phyloP scores from a whole-genome alignment of 768 basidiomycete species.

The Russula olivacea region DNA sequence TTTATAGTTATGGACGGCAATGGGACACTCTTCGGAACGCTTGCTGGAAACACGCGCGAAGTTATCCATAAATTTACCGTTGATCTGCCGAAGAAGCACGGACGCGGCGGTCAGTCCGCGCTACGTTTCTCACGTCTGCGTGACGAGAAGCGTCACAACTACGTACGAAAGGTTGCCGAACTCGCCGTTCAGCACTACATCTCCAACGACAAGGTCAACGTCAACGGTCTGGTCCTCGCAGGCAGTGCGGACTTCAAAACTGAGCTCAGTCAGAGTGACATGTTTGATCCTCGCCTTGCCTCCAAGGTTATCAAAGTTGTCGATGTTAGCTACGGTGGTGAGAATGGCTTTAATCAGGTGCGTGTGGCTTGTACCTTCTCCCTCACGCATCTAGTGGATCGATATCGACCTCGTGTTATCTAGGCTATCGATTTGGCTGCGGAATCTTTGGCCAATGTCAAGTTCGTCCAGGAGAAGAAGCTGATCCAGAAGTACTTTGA shows the following conservation, averaged over 20 bases:
- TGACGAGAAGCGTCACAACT: conserved; percentile 99
- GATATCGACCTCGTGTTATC: not conserved
- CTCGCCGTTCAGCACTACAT: conserved; percentile 97
- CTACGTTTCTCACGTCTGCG: conserved; percentile 99
- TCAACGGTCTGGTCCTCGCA: conserved; percentile 90
- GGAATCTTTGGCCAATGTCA: conserved; percentile 95
- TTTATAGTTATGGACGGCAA: conserved; percentile 99
- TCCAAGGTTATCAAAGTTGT: conserved; percentile 97
- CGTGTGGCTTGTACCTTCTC: conserved; percentile 18
- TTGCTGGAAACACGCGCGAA: conserved; percentile 96
- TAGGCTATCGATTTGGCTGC: conserved; percentile 96
- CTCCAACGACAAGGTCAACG: conserved; percentile 97
- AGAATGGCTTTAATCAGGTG: conserved; percentile 99
- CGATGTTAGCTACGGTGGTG: conserved; percentile 97
- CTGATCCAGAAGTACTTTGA: conserved; percentile 98
- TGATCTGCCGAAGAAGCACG: conserved; percentile 99
- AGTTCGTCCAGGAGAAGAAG: conserved; percentile 98
- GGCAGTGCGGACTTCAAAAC: conserved; percentile 99
- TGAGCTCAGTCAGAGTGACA: conserved; percentile 90
- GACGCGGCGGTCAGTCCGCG: conserved; percentile 99
- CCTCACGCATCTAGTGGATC: not conserved
- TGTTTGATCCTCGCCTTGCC: conserved; percentile 85
- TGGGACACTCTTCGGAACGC: conserved; percentile 91
- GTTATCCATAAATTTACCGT: conserved; percentile 98
- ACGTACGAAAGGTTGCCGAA: conserved; percentile 98